Evolutionary conservation across 2,329 filamentous ascomycete genomes (phyloP), one percentile per base, ranked within the genome.

Genomic region (Pseudocercospora vitis): DNA sequence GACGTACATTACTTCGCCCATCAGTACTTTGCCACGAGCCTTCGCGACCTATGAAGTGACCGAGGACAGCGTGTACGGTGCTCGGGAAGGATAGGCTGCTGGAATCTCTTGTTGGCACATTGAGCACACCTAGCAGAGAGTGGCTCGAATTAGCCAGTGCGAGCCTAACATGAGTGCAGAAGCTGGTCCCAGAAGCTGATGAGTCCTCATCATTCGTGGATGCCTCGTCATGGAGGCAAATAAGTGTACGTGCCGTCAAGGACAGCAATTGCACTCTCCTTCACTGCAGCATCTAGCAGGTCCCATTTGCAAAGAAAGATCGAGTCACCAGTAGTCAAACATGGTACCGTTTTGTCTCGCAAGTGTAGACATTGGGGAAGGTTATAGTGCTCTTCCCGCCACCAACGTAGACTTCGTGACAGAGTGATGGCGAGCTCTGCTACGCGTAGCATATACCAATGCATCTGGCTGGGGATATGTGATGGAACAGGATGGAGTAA

Each of bases 301-400:
- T 47, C 44, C 44, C 44, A 47, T n/a, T 47, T 28, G 44, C 44
- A 47, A 14, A 18, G 44, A 16, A 47, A 47, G n/a, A 47, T n/a
- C n/a, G 44, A 2, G 32, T 47, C 7, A 47, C 44, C 44, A 47
- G 28, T 47, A 24, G 44, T 47, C 44, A 14, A 32, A 7, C 18
- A 19, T 33, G 16, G 26, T 16, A 16, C 44, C 44, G 12, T 47
- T n/a, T 23, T 12, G 44, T 47, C 16, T 47, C 44, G 26, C 44
- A 47, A 4, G 44, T 24, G n/a, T 28, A 47, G n/a, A 23, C 29
- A 21, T 31, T 23, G 18, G 16, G 18, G 16, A 47, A 47, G 14
- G 26, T 18, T 12, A 47, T 31, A 9, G 44, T 1, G 29, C 44
- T 8, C 12, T 47, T 14, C 29, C 29, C 7, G 21, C 44, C 3